Evolutionary conservation across 768 basidiomycete species (phyloP), one percentile per base, ranked within the genome.

Genomic region (Lanmaoa pseudosensibilis): DNA sequence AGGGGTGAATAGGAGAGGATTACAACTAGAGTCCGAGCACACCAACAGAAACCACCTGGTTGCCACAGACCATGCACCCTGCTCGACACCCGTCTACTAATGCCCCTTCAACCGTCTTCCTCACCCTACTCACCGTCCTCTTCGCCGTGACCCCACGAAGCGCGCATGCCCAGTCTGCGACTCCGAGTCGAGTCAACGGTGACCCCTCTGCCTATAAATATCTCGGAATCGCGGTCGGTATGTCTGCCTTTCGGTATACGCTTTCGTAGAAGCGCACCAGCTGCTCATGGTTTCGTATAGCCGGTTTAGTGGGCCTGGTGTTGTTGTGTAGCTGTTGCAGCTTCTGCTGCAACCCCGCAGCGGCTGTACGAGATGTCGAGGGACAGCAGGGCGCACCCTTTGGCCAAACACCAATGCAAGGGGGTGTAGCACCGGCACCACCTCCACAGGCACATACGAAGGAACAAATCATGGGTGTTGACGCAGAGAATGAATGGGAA

Each of bases 91-190:
- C 49, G 18, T n/a, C 19, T 13, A 16, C 27, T 18, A 38, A n/a
- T 1, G 16, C 5, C 19, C 36, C 23, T n/a, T 15, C n/a, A 12
- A 10, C 36, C 19, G 10, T 27, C 33, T 16, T 43, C 10, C 6
- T 47, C 53, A 13, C 19, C 38, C 15, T 36, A 3, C 25, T 57
- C 46, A 9, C 40, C 39, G 2, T 47, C 21, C 21, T 59, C 32
- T 11, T 39, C 48, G 11, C 30, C n/a, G 5, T 39, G 21, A 40
- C 13, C 45, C 38, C 50, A 25, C 32, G 2, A 19, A 36, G 33
- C 12, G 56, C 23, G 38, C 37, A 40, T 34, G 56, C 57, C 16
- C 56, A 58, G 5, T 3, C 33, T 6, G 9, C 32, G 11, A 27
- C 9, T 8, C 38, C 51, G 13, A 47, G 10, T 7, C 40, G 9